A percentile compares a stretch with the other conserved stretches of the same genome.
Conservation (phyloP, 2,329 filamentous ascomycete species). For the Emmonsiellopsis sp. region DNA sequence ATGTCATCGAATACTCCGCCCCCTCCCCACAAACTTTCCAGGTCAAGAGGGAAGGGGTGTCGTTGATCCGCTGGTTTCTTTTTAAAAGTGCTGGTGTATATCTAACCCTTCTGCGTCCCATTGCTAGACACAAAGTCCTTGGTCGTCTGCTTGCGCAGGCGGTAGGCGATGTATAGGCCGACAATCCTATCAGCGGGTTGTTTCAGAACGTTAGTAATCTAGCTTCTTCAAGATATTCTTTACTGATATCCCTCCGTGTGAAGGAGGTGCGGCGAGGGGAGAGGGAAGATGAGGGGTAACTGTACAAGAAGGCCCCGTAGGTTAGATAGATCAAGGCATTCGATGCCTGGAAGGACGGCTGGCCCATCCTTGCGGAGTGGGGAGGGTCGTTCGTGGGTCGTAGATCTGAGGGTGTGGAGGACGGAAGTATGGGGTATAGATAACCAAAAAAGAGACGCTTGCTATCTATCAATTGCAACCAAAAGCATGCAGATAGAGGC, state of each 20-base stretch:
- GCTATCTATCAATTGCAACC: no score
- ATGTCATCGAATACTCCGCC: background rate
- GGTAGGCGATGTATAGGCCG: slow-evolving; percentile 51
- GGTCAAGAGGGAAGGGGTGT: background rate
- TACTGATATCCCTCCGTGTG: background rate
- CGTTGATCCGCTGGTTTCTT: background rate
- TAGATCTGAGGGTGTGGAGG: background rate
- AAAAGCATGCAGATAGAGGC: no score
- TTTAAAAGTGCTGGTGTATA: slow-evolving; percentile 1
- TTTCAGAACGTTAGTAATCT: slow-evolving; percentile 1
- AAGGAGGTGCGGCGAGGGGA: background rate
- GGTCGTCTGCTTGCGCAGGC: slow-evolving; percentile 53
- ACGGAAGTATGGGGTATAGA: background rate
- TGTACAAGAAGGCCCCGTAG: slow-evolving; percentile 66
- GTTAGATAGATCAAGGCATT: slow-evolving; percentile 77
- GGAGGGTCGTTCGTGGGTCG: background rate
- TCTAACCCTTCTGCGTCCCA: slow-evolving; percentile 73
- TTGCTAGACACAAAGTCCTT: slow-evolving; percentile 66
- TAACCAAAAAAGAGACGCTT: no score
- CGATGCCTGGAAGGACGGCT: slow-evolving; percentile 64
- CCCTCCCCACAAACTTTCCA: no score
- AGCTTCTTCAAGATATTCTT: background rate
- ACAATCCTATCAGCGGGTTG: slow-evolving; percentile 42
- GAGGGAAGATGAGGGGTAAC: slow-evolving; percentile 2
- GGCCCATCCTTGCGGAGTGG: slow-evolving; percentile 49